A percentile compares a stretch with the other conserved stretches of the same genome.
Conservation (phyloP, 1,284 basidiomycete genomes). For the Chondrostereum purpureum region DNA sequence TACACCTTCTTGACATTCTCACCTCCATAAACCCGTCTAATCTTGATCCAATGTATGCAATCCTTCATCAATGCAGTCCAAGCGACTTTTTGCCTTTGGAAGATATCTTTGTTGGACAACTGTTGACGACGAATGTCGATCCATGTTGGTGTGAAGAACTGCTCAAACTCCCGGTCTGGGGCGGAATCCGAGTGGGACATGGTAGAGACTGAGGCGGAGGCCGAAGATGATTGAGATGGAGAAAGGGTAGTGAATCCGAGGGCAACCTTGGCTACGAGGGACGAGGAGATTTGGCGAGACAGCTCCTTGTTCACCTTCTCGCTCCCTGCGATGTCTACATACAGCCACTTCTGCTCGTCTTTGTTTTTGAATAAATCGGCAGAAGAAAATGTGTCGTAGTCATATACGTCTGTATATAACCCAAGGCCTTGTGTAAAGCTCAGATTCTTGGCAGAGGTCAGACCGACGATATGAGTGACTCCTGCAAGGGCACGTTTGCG, state of each 20-base stretch:
- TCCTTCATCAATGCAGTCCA: conserved; percentile 53
- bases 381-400: conserved; percentile 39
- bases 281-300: conserved; percentile 31
- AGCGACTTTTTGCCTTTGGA: conserved; percentile 39
- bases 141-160: conserved; percentile 66
- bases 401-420: conserved; percentile 48
- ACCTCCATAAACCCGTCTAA: conserved; percentile 41
- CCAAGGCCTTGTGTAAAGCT: conserved; percentile 44
- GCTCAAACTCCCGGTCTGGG: conserved; percentile 32
- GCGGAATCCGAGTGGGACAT: conserved; percentile 13
- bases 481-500: conserved; percentile 32
- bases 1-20: conserved; percentile 42
- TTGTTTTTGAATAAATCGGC: conserved; percentile 19
- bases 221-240: conserved; percentile 29
- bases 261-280: conserved; percentile 36
- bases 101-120: conserved; percentile 39
- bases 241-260: conserved; percentile 51
- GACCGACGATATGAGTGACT: conserved; percentile 36
- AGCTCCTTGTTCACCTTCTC: conserved; percentile 38
- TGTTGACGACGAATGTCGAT: conserved; percentile 43
- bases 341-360: conserved; percentile 36
- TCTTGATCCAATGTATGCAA: conserved; percentile 44
- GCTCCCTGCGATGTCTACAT: conserved; percentile 59
- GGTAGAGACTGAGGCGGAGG: conserved; percentile 11
- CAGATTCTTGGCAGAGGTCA: conserved; percentile 51